These are phyloP conservation scores for Tolypocladium endophyticum DNA, from an alignment of 2,329 filamentous ascomycete genomes.

Conservation along the genomic window DNA sequence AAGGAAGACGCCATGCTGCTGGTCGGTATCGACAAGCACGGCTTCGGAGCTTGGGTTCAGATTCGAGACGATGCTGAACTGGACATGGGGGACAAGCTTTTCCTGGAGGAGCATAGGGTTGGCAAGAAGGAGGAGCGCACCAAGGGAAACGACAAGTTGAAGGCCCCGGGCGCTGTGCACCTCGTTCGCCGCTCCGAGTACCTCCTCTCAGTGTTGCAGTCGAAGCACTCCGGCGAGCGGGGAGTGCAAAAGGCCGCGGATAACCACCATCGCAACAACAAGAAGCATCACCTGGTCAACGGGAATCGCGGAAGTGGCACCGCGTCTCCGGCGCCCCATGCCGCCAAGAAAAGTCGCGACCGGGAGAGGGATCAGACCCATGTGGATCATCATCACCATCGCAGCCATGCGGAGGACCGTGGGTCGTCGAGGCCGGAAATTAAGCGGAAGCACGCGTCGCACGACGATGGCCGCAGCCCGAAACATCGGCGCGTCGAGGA, in stretches of 20 bases:
- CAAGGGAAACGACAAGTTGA: slow-evolving; percentile 66
- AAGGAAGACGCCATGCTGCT: slow-evolving; percentile 96
- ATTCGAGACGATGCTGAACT: slow-evolving; percentile 89
- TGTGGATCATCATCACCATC: slow-evolving; percentile 38
- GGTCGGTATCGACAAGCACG: slow-evolving; percentile 83
- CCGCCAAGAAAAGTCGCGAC: slow-evolving; percentile 32
- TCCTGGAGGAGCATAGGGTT: slow-evolving; percentile 94
- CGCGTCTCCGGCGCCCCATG: slow-evolving; percentile 58
- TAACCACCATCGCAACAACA: slow-evolving; percentile 91
- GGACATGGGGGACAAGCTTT: slow-evolving; percentile 81
- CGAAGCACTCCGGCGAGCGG: slow-evolving; percentile 67
- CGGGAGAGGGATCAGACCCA: slow-evolving; percentile 35
- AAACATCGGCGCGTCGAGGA: slow-evolving; percentile 33
- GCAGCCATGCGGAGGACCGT: slow-evolving; percentile 40
- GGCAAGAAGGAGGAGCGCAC: slow-evolving; percentile 91
- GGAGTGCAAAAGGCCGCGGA: slow-evolving; percentile 72
- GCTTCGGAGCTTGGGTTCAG: slow-evolving; percentile 89
- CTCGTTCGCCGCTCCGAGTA: slow-evolving; percentile 93
- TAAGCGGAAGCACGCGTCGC: slow-evolving; percentile 51
- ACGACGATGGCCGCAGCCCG: slow-evolving; percentile 31
- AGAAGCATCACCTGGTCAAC: slow-evolving; percentile 53
- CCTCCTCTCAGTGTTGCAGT: slow-evolving; percentile 84
- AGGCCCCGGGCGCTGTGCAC: slow-evolving; percentile 94
- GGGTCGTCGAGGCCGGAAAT: slow-evolving; percentile 40
- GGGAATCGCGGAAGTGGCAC: slow-evolving; percentile 54